Base-by-base conservation (phyloP, 2,329 filamentous ascomycete species). In the Elsinoe perseae region DNA sequence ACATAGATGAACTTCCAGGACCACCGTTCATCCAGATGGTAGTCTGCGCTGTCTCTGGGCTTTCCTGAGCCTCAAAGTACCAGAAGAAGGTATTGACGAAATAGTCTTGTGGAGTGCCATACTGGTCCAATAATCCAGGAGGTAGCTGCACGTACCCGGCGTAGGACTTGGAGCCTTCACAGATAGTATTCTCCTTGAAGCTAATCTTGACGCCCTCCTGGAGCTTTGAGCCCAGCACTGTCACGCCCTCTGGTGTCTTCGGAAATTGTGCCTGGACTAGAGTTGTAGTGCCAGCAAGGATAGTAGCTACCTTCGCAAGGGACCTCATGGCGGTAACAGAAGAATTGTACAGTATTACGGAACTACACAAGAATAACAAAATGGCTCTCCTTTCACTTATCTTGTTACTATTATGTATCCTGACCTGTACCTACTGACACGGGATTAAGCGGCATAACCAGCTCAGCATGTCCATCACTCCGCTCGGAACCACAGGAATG, bases 1-100 rank as follows among this genome's bases (percentile, higher is more conserved):
- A 75, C 74, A 86, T 77, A 54, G 81, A 84, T 64, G 80, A 84
- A 44, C 76, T 77, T 3, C 84, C 84, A 1, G 84, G 83, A 1
- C 84, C 83, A 52, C 84, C 84, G 66, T 85, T 85, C 61, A 87
- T 73, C 80, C 81, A 86, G 64, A 86, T 78, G 2, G 81, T 79
- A 48, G 84, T 67, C 4, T 77, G 76, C 75, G 75, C 69, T 60
- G 72, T 66, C 60, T 80, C 65, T 0, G 76, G 73, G 38, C 73
- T 70, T 28, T 72, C 64, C 6, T 79, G 72, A 5, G 81, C 73
- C 62, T 83, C 80, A 62, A 84, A 79, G 64, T 83, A 84, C 80
- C 81, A 82, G 68, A 84, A 85, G 68, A 83, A 85, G 50, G 79
- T 83, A 63, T 82, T 82, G 61, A 82, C 81, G 1, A 76, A 72